phyloP scores from a whole-genome alignment of 257 asterid species.

The Linaria vulgaris region DNA sequence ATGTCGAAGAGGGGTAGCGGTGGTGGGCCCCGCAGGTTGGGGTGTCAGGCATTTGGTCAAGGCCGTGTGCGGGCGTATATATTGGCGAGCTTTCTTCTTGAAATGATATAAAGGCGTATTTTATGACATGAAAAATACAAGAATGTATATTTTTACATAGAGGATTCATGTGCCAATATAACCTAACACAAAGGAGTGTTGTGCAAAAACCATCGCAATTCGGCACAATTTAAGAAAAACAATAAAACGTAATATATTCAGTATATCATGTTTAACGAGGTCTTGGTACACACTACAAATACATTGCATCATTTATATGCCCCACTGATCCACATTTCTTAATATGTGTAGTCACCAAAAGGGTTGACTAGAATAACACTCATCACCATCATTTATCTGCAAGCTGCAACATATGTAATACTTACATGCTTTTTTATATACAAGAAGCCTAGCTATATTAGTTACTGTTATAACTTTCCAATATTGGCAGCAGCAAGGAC shows the following conservation, averaged over 20 bases:
- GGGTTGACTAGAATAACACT: no score
- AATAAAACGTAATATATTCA: slow-evolving; percentile 1
- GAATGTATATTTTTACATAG: no score
- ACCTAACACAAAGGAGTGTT: no score
- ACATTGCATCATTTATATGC: slow-evolving; percentile 9
- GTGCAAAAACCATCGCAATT: no score
- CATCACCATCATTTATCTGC: slow-evolving; percentile 5
- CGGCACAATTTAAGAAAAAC: no score
- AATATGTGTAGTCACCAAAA: not conserved
- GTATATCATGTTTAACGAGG: not conserved
- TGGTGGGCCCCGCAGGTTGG: slow-evolving; percentile 66
- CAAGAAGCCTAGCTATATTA: slow-evolving; percentile 21
- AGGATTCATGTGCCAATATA: no score
- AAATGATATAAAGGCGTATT: no score
- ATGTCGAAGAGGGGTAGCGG: slow-evolving; percentile 88
- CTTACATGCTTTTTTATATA: slow-evolving; percentile 18
- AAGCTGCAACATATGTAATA: not conserved
- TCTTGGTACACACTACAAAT: not conserved
- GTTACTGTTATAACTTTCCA: not conserved
- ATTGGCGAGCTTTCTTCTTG: no score
- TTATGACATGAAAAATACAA: no score
- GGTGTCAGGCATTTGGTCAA: slow-evolving; percentile 78
- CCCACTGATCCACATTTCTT: slow-evolving; percentile 1
- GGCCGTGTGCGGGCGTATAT: no score
- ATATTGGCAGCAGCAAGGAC: slow-evolving; percentile 23